Evolutionary conservation across 805 yeast genomes (phyloP).

Genomic region (Suhomyces sp.): DNA sequence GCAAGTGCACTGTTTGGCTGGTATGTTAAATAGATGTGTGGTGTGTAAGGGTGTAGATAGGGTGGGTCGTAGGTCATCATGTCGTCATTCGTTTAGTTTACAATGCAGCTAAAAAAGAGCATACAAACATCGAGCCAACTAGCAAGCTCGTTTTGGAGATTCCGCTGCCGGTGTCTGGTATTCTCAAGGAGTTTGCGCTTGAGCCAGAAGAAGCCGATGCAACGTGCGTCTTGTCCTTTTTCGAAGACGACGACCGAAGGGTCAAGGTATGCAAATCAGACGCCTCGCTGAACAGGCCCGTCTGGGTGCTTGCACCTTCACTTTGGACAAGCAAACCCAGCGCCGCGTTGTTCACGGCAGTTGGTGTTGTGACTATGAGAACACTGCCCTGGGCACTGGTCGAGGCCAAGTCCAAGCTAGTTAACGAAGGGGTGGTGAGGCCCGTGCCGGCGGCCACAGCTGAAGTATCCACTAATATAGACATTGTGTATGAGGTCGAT

Average conservation of each 20-base stretch:
- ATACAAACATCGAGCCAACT: slow-evolving; percentile 7
- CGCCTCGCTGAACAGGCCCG: slow-evolving; percentile 3
- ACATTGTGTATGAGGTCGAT: slow-evolving; percentile 3
- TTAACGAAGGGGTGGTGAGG: slow-evolving; percentile 8
- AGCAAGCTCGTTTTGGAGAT: slow-evolving; percentile 5
- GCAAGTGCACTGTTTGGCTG: not conserved
- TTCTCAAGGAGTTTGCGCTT: slow-evolving; percentile 1
- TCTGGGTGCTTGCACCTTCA: slow-evolving; percentile 8
- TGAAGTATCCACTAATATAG: slow-evolving; percentile 8
- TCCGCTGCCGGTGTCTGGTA: slow-evolving; percentile 2
- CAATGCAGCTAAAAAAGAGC: slow-evolving; percentile 7
- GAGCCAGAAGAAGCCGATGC: slow-evolving; percentile 1
- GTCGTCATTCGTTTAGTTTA: not conserved
- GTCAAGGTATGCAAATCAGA: slow-evolving; percentile 10
- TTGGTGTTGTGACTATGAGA: not conserved
- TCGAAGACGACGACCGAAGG: not conserved
- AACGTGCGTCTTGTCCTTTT: not conserved
- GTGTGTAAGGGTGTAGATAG: no score
- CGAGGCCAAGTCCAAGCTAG: slow-evolving; percentile 8
- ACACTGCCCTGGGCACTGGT: not conserved
- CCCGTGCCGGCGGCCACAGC: not conserved
- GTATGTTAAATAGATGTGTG: not conserved
- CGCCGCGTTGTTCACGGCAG: not conserved
- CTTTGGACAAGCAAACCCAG: slow-evolving; percentile 3
- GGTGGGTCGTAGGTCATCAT: not conserved